Evolutionary conservation across 495 filamentous ascomycete genomes (phyloP).

Genomic region (Amphirosellinia nigrospora): DNA sequence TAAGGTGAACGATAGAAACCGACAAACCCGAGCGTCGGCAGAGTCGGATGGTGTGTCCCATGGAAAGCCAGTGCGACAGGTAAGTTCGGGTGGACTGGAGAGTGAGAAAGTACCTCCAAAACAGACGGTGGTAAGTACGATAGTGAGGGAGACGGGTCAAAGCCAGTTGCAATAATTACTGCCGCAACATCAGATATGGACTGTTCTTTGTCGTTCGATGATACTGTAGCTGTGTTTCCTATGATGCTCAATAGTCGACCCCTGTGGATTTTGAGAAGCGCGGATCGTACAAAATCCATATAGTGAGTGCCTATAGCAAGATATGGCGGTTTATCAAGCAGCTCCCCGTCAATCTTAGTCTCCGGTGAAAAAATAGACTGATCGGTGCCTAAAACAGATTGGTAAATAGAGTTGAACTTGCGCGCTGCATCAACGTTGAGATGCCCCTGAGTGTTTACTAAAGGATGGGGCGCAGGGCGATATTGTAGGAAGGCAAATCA

Average conservation of each 20-base stretch:
- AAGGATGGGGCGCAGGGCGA: slow-evolving; percentile 60
- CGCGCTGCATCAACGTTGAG: slow-evolving; percentile 60
- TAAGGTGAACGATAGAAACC: slow-evolving; percentile 87
- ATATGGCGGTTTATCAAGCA: slow-evolving; percentile 59
- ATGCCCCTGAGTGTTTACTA: slow-evolving; percentile 65
- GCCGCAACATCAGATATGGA: slow-evolving; percentile 63
- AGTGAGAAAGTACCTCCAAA: slow-evolving; percentile 61
- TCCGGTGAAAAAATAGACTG: slow-evolving; percentile 61
- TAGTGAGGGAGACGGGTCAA: slow-evolving; percentile 65
- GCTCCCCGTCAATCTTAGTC: slow-evolving; percentile 30
- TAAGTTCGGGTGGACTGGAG: slow-evolving; percentile 59
- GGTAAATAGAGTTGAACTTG: slow-evolving; percentile 59
- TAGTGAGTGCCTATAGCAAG: slow-evolving; percentile 75
- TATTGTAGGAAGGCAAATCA: slow-evolving; percentile 78
- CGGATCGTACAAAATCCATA: slow-evolving; percentile 70
- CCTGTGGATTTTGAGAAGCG: slow-evolving; percentile 58
- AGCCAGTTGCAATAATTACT: slow-evolving; percentile 80
- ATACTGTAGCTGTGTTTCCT: slow-evolving; percentile 45
- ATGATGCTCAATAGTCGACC: slow-evolving; percentile 48
- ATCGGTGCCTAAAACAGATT: slow-evolving; percentile 64
- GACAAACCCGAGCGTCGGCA: slow-evolving; percentile 77
- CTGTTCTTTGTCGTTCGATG: slow-evolving; percentile 33
- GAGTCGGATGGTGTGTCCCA: slow-evolving; percentile 61
- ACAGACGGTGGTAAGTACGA: slow-evolving; percentile 64
- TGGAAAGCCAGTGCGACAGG: slow-evolving; percentile 74